Evolutionary conservation across 371 early-diverging fungal genomes (phyloP).

Genomic region (Encephalitozoon romaleae): DNA sequence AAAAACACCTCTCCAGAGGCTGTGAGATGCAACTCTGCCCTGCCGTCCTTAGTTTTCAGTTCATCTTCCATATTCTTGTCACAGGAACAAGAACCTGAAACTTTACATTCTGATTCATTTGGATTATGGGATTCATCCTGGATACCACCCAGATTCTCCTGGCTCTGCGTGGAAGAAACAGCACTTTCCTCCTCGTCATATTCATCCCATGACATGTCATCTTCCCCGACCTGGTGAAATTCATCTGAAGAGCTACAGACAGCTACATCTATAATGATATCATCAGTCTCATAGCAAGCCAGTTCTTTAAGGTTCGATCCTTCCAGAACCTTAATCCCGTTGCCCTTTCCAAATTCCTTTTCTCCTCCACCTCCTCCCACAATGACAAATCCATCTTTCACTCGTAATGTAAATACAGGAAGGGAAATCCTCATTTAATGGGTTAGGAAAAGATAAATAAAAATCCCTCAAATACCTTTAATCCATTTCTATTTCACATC

Average conservation of each 20-base stretch:
- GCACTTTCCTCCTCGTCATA: neutral
- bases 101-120: neutral
- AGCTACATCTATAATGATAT: conserved; percentile 27
- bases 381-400: conserved; percentile 11
- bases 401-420: conserved; percentile 46
- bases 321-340: conserved; percentile 43
- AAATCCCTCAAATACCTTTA: neutral
- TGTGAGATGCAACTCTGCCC: neutral
- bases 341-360: conserved; percentile 45
- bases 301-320: neutral
- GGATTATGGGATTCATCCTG: neutral
- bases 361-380: conserved; percentile 56
- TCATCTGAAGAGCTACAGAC: neutral
- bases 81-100: neutral
- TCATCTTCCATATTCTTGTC: neutral
- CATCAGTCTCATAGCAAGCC: conserved; percentile 28
- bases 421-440: conserved; percentile 24
- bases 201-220: conserved; percentile 9
- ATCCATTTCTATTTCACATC: neutral
- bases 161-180: neutral
- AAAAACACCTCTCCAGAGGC: conserved; percentile 23
- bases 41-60: neutral
- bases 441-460: neutral
- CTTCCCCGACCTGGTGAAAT: neutral
- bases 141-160: neutral